phyloP scores from a whole-genome alignment of 495 filamentous ascomycete genomes.

The Aspergillus kassunensis region DNA sequence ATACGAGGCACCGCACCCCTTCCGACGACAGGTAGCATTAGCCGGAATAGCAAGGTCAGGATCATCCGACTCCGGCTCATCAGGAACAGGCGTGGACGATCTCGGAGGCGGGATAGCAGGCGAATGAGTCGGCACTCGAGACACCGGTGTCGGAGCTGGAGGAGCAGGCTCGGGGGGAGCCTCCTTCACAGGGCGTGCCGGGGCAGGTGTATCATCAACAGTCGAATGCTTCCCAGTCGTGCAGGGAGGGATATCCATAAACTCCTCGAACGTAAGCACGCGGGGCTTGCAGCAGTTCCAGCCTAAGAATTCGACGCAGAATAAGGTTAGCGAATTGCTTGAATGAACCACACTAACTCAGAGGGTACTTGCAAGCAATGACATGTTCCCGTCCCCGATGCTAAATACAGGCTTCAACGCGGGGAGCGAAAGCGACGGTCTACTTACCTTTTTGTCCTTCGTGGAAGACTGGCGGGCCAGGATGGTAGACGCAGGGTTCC shows the following conservation, averaged over 20 bases:
- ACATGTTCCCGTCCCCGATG: not conserved
- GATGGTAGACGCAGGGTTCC: slow-evolving; percentile 88
- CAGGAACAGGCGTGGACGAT: slow-evolving; percentile 59
- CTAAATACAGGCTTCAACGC: not conserved
- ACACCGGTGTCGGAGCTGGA: slow-evolving; percentile 10
- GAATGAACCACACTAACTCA: not conserved
- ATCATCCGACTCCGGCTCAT: slow-evolving; percentile 88
- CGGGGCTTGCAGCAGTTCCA: slow-evolving; percentile 99
- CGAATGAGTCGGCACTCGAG: slow-evolving; percentile 26
- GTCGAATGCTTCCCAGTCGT: slow-evolving; percentile 91
- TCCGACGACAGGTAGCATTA: slow-evolving; percentile 72
- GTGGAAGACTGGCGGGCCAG: slow-evolving; percentile 91
- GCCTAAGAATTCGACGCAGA: slow-evolving; percentile 48
- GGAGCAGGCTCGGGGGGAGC: slow-evolving; percentile 19
- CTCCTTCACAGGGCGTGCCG: slow-evolving; percentile 47
- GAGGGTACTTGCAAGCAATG: slow-evolving; percentile 11
- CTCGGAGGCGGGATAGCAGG: slow-evolving; percentile 51
- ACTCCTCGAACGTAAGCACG: slow-evolving; percentile 98
- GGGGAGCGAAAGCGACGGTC: slow-evolving; percentile 30
- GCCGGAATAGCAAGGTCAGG: slow-evolving; percentile 62
- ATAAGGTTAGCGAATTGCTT: slow-evolving; percentile 5
- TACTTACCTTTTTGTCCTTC: slow-evolving; percentile 95
- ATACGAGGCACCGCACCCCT: slow-evolving; percentile 65
- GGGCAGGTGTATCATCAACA: slow-evolving; percentile 66
- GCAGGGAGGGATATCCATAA: slow-evolving; percentile 89